Base-by-base conservation (phyloP, 2,329 filamentous ascomycete species). In the Trichoderma koningii region DNA sequence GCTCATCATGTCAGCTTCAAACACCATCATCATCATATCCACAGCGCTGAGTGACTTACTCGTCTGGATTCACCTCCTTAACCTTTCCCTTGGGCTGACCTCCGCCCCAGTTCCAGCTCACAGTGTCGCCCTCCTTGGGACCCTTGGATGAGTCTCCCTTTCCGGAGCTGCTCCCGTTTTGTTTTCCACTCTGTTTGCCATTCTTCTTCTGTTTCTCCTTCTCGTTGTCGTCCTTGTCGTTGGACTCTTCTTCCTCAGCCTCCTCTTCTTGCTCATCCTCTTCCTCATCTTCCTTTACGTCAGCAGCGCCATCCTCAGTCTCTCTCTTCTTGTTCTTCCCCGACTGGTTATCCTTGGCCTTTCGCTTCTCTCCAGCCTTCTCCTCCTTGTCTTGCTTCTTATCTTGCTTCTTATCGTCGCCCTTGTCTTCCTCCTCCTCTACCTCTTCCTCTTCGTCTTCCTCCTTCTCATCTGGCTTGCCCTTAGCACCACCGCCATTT, bases 101-200 rank as follows among this genome's bases (percentile, higher is more conserved):
- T 19, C 71, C 71, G 14, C 79, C 79, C 79, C 79, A 81, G 28
- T 80, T 79, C 79, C 79, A 81, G 68, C 77, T 80, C 7, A 81
- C 79, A 0, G 74, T 81, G 7, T 81, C 78, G 2, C 79, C 79
- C 51, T 75, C 72, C 30, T 77, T 68, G 0, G 76, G 77, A 0
- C 74, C 76, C 5, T 78, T 76, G 34, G 69, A 15, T n/a, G 41
- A 15, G 47, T 50, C 47, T 2, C 26, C 45, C 7, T 60, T 57
- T 17, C 28, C 56, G 4, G 26, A 26, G n/a, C 48, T 30, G 10
- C 41, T 44, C 3, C 57, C 34, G 21, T 47, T 62, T 7, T 63
- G 5, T 14, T 51, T 21, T 3, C 12, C 59, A 1, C 59, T 26
- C 7, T 63, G 5, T 14, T 51, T 21, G 5, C 12, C 59, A 1